phyloP scores from a whole-genome alignment of 768 basidiomycete species.

The Solioccasus polychromus region DNA sequence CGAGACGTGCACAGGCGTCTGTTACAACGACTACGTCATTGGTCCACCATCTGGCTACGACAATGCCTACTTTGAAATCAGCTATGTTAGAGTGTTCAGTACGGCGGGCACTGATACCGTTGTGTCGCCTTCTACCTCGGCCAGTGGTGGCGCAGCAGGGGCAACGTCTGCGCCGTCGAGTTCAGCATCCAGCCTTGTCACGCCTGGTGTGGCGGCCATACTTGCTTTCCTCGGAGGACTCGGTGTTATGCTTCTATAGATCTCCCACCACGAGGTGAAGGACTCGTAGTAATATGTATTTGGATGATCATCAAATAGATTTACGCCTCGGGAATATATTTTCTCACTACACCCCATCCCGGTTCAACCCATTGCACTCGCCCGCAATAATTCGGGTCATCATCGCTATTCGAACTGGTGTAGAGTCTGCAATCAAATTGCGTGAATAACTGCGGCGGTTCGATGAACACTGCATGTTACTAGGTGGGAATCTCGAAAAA shows the following conservation, averaged over 20 bases:
- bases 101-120: slow-evolving; percentile 28
- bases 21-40: slow-evolving; percentile 70
- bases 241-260: slow-evolving; percentile 14
- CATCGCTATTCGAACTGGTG: too few species aligned
- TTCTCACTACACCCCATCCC: too few species aligned
- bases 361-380: too few species aligned
- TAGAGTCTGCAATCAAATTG: too few species aligned
- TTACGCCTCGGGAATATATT: too few species aligned
- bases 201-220: slow-evolving; percentile 9
- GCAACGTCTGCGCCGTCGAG: slow-evolving; percentile 9
- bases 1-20: slow-evolving; percentile 60
- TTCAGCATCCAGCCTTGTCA: slow-evolving; percentile 8
- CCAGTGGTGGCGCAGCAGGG: slow-evolving; percentile 13
- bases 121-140: slow-evolving; percentile 21
- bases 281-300: too few species aligned
- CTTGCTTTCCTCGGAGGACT: slow-evolving; percentile 13
- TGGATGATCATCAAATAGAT: too few species aligned
- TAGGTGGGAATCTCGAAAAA: too few species aligned
- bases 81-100: slow-evolving; percentile 52
- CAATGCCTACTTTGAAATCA: slow-evolving; percentile 71
- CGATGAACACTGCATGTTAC: too few species aligned
- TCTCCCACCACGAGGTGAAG: too few species aligned
- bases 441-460: too few species aligned
- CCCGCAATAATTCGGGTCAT: too few species aligned
- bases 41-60: slow-evolving; percentile 60